Percentiles rank a stretch among this genome's conserved stretches.
Evolutionary conservation across 352 stramenopile species (phyloP).

Genomic region (Phytophthora podocarpi): DNA sequence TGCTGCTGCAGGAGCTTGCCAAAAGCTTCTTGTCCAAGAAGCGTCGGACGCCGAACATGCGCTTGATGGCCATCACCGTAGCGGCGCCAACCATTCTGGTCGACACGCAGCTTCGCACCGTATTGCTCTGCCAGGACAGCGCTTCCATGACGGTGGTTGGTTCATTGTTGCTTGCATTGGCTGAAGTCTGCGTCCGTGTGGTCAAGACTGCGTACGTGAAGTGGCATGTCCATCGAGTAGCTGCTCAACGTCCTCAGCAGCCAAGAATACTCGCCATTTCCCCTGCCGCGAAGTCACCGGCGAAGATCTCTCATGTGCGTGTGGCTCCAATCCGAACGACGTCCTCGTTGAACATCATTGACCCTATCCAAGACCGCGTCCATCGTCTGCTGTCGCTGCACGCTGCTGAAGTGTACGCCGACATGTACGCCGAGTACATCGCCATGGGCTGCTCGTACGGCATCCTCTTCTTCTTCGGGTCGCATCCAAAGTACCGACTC

Average conservation of each 20-base stretch:
- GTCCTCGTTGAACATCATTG: constrained; percentile 1
- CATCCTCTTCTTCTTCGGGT: constrained; percentile 40
- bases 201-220: constrained; percentile 28
- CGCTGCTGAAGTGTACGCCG: constrained; percentile 26
- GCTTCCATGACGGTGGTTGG: constrained; percentile 17
- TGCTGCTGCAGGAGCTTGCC: constrained; percentile 26
- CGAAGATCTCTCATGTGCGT: background rate
- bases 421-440: constrained; percentile 59
- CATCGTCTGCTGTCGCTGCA: constrained; percentile 24
- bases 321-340: background rate
- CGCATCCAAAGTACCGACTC: constrained; percentile 38
- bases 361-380: constrained; percentile 7
- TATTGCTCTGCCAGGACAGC: constrained; percentile 22
- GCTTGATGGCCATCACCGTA: constrained; percentile 22
- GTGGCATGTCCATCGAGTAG: constrained; percentile 5
- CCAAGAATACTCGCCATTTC: too few relatives aligned
- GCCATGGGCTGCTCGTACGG: constrained; percentile 44
- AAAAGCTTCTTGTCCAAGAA: constrained; percentile 18
- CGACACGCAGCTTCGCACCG: constrained; percentile 32
- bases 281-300: too few relatives aligned
- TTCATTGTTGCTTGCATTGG: constrained; percentile 30
- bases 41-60: constrained; percentile 7
- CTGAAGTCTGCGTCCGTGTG: constrained; percentile 34
- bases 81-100: constrained; percentile 31
- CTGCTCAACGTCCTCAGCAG: background rate